Conservation (phyloP, 1,284 basidiomycete species). For the Austropuccinia psidii region DNA sequence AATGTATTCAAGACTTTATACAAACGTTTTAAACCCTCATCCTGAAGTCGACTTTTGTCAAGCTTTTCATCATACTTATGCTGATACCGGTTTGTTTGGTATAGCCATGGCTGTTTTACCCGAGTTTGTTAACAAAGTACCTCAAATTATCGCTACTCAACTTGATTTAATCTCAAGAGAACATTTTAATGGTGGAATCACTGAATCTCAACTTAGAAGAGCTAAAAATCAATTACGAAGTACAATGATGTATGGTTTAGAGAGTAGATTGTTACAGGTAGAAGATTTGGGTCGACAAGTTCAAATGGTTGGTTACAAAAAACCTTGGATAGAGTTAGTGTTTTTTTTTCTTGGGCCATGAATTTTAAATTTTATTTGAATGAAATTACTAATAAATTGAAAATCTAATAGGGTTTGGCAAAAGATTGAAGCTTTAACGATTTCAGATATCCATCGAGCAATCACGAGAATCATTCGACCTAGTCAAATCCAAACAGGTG, state of each 20-base stretch:
- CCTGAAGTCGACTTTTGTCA: constrained; percentile 33
- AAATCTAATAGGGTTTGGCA: constrained; percentile 22
- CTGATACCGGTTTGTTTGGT: constrained; percentile 33
- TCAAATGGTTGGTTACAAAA: constrained; percentile 23
- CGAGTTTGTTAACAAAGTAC: constrained; percentile 11
- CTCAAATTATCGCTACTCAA: constrained; percentile 22
- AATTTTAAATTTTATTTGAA: not conserved
- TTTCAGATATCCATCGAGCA: constrained; percentile 30
- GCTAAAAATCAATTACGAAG: constrained; percentile 32
- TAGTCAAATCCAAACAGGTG: not conserved
- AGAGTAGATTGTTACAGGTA: constrained; percentile 30
- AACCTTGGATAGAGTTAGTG: constrained; percentile 30
- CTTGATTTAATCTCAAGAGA: constrained; percentile 8
- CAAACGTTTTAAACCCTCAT: constrained; percentile 34
- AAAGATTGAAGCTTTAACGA: constrained; percentile 25
- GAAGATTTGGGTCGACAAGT: constrained; percentile 36
- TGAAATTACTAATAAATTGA: not conserved
- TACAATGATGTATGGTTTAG: constrained; percentile 34
- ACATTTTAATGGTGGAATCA: constrained; percentile 7
- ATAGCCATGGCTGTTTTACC: constrained; percentile 32
- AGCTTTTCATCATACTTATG: constrained; percentile 35
- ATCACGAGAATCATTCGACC: constrained; percentile 31
- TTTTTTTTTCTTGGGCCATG: not conserved
- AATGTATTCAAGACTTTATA: constrained; percentile 35
- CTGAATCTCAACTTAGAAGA: constrained; percentile 19